Percentiles rank a stretch among this genome's conserved stretches.
Conservation (phyloP, 176 grass and related monocot genomes). For the Oryza longistaminata region DNA sequence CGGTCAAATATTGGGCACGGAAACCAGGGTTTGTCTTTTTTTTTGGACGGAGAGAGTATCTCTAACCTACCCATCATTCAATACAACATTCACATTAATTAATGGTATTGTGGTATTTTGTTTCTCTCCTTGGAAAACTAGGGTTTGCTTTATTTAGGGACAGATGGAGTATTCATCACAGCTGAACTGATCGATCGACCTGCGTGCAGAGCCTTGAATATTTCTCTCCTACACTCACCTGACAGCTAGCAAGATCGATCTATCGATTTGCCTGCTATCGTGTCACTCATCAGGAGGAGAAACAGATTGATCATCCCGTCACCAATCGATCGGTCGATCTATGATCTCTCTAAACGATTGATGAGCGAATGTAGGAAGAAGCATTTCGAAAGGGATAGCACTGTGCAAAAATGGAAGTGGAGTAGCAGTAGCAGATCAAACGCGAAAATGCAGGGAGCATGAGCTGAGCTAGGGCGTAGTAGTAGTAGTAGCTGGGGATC, state of each 20-base stretch:
- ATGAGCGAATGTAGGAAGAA: neutral
- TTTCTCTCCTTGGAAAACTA: too few species aligned
- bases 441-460: slow-evolving; percentile 10
- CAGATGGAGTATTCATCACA: too few species aligned
- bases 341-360: too few species aligned
- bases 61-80: too few species aligned
- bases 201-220: neutral
- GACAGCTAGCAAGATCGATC: neutral
- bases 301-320: slow-evolving; percentile 22
- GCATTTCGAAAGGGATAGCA: neutral
- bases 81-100: too few species aligned
- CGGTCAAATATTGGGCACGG: too few species aligned
- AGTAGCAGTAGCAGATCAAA: neutral
- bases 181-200: neutral
- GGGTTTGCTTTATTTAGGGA: too few species aligned
- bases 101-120: too few species aligned
- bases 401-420: slow-evolving; percentile 50
- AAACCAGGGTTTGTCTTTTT: too few species aligned
- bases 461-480: neutral
- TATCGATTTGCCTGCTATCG: neutral
- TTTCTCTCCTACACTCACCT: neutral
- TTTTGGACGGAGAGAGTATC: too few species aligned
- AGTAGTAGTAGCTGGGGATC: neutral
- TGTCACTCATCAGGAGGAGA: neutral
- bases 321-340: neutral